Percentiles rank a stretch among this genome's conserved stretches.
Evolutionary conservation across 345 rosid species (phyloP).

Genomic region (Pseudoturritis turrita): DNA sequence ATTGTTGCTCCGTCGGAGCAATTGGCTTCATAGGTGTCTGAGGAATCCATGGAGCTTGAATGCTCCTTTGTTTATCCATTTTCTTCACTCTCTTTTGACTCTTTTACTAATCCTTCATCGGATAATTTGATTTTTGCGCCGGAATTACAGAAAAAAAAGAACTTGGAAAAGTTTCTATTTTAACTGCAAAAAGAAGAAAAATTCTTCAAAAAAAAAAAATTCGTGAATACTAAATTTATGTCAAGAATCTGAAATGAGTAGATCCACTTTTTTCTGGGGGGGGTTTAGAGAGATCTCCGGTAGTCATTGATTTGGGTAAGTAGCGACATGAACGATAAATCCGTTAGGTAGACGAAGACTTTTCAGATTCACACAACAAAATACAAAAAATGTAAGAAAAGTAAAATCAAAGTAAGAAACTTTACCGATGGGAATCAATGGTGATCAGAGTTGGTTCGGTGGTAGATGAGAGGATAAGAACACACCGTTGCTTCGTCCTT

Average conservation of each 20-base stretch:
- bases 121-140: background rate
- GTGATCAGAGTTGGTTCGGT: background rate
- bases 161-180: background rate
- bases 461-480: slow-evolving; percentile 27
- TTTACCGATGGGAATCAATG: slow-evolving; percentile 4
- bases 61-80: slow-evolving; percentile 16
- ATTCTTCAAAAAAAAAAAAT: background rate
- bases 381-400: background rate
- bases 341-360: background rate
- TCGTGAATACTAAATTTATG: background rate
- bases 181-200: background rate
- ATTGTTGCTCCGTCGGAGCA: slow-evolving; percentile 26
- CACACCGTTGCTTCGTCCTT: background rate
- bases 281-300: slow-evolving; percentile 20
- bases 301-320: background rate
- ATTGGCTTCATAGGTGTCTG: slow-evolving; percentile 41
- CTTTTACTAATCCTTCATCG: slow-evolving; percentile 9
- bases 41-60: slow-evolving; percentile 45
- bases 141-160: background rate
- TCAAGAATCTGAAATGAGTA: background rate
- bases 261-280: slow-evolving; percentile 19
- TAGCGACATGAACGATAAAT: background rate
- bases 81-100: background rate
- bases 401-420: background rate
- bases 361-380: background rate